Evolutionary conservation across 2,329 filamentous ascomycete genomes (phyloP).

Genomic region (Pseudogymnoascus sp.): DNA sequence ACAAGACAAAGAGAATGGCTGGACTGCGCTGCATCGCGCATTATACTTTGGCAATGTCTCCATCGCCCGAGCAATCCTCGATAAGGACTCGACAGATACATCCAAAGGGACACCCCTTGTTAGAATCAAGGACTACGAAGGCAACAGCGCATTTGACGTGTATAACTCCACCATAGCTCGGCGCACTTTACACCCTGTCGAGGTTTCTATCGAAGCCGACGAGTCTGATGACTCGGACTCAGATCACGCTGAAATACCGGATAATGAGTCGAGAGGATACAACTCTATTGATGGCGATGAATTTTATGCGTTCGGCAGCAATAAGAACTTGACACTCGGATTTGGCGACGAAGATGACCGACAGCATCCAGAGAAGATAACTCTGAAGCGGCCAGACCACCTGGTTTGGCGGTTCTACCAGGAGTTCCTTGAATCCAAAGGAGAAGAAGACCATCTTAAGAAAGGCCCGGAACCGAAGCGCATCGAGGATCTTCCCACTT

Average conservation of each 20-base stretch:
- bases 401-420: conserved; percentile 66
- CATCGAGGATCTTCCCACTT: conserved; percentile 54
- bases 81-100: conserved; percentile 57
- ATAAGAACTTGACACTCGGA: conserved; percentile 87
- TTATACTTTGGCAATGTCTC: conserved; percentile 85
- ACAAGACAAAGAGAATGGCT: conserved; percentile 86
- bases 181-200: conserved; percentile 48
- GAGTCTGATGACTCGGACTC: conserved; percentile 44
- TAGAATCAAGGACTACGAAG: conserved; percentile 92
- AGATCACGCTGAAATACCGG: conserved; percentile 41
- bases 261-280: conserved; percentile 11
- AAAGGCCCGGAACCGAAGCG: conserved; percentile 20
- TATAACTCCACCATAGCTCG: conserved; percentile 81
- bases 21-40: conserved; percentile 88
- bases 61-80: conserved; percentile 73
- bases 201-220: conserved; percentile 29
- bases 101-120: conserved; percentile 63
- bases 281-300: conserved; percentile 61
- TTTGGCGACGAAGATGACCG: conserved; percentile 94
- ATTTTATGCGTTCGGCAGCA: conserved; percentile 89
- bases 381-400: conserved; percentile 67
- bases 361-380: conserved; percentile 81
- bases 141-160: conserved; percentile 88
- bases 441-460: conserved; percentile 29
- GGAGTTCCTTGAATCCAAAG: conserved; percentile 48